A percentile compares a stretch with the other conserved stretches of the same genome.
These are phyloP conservation scores for Penicillium lagena DNA, from an alignment of 495 filamentous ascomycete genomes.

Conservation along the genomic window DNA sequence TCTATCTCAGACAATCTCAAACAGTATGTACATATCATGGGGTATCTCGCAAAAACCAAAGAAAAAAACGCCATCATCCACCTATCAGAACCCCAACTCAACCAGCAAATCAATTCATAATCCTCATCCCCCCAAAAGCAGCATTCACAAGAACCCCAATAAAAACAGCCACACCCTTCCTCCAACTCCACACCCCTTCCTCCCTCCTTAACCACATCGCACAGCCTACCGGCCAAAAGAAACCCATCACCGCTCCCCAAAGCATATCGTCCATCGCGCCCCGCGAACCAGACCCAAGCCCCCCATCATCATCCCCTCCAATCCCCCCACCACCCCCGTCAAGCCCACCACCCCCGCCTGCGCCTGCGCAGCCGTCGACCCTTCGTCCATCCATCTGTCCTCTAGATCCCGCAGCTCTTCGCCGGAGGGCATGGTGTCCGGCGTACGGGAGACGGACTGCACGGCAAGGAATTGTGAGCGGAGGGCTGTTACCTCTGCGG, in stretches of 20 bases:
- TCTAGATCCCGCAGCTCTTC: constrained; percentile 62
- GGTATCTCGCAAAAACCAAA: constrained; percentile 2
- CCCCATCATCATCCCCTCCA: constrained; percentile 45
- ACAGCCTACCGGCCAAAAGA: constrained; percentile 88
- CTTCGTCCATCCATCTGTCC: constrained; percentile 88
- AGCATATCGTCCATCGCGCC: constrained; percentile 75
- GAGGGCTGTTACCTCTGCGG: constrained; percentile 72
- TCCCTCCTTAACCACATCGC: constrained; percentile 79
- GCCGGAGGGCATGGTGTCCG: constrained; percentile 73
- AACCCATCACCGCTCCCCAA: constrained; percentile 81
- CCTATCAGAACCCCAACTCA: not conserved
- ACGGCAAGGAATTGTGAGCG: constrained; percentile 80
- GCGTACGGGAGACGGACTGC: constrained; percentile 69
- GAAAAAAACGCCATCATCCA: not conserved
- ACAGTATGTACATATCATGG: not conserved
- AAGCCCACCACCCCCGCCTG: constrained; percentile 23
- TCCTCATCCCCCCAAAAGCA: constrained; percentile 60
- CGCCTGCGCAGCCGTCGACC: constrained; percentile 38
- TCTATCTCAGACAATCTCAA: not conserved
- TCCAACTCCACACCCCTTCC: constrained; percentile 78
- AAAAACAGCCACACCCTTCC: constrained; percentile 77
- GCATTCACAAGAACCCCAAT: constrained; percentile 72
- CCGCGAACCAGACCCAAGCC: constrained; percentile 34
- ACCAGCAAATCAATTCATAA: constrained; percentile 29
- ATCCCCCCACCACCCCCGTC: constrained; percentile 24